Evolutionary conservation across 495 filamentous ascomycete genomes (phyloP).

Genomic region (Hypoxylon perforatum): DNA sequence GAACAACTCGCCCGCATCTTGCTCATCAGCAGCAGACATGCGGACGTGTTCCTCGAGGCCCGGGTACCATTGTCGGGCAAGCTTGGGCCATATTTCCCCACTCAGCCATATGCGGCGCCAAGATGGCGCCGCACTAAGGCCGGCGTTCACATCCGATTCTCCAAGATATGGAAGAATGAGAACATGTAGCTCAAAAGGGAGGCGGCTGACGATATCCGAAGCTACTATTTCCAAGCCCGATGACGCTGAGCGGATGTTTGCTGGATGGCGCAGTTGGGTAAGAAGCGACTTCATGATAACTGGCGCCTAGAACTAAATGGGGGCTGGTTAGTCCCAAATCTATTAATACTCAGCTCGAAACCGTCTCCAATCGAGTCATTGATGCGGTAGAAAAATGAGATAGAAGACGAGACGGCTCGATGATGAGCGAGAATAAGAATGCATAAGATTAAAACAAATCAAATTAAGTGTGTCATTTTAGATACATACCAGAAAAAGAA

Average conservation of each 20-base stretch:
- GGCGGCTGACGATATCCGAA: slow-evolving; percentile 40
- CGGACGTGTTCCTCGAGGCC: slow-evolving; percentile 40
- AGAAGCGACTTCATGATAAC: slow-evolving; percentile 38
- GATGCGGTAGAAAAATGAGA: too few relatives aligned
- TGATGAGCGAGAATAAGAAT: too few relatives aligned
- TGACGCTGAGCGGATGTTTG: neutral
- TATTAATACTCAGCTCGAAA: too few relatives aligned
- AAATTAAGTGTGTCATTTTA: too few relatives aligned
- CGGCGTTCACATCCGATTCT: slow-evolving; percentile 40
- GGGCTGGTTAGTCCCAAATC: too few relatives aligned
- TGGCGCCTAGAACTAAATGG: neutral
- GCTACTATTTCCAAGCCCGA: neutral
- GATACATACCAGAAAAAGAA: too few relatives aligned
- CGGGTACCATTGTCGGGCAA: slow-evolving; percentile 41
- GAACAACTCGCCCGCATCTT: slow-evolving; percentile 38
- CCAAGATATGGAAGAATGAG: slow-evolving; percentile 38
- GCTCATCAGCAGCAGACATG: slow-evolving; percentile 3
- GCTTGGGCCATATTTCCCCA: slow-evolving; percentile 45
- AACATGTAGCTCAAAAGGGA: slow-evolving; percentile 45
- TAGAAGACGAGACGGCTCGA: too few relatives aligned
- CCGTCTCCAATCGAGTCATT: too few relatives aligned
- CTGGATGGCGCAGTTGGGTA: slow-evolving; percentile 16
- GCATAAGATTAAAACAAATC: too few relatives aligned
- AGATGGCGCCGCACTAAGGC: slow-evolving; percentile 27
- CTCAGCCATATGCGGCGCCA: slow-evolving; percentile 44